Base-by-base conservation (phyloP, 768 basidiomycete species). In the Suillus bovinus region DNA sequence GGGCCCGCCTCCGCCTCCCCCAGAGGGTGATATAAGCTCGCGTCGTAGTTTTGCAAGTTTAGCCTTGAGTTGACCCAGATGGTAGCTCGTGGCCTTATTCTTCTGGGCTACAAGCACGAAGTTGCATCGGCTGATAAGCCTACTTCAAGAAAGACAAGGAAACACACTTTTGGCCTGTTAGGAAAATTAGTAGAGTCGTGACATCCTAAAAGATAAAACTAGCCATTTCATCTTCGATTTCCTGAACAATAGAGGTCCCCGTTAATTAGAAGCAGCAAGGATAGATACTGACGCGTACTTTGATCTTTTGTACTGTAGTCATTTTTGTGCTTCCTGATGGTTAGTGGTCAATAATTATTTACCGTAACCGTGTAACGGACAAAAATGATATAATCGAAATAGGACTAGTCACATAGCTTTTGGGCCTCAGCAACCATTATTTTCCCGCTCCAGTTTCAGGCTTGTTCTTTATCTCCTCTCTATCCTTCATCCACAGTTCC, bases 181-280 rank as follows among this genome's bases (percentile, higher is more conserved):
- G 17, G 24, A 55, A 55, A 55, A 24, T 55, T 55, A 55, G 54
- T 6, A 55, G 10, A 24, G 34, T 38, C 22, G 38, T 55, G 10
- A 27, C 17, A 38, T 58, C 27, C 46, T 59, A 65, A 54, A 66
- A 58, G 61, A 41, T 46, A 63, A 64, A 64, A 76, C 85, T 80
- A 72, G 91, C 93, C 95, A 95, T 95, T 78, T 95, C 94, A 92
- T 94, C 93, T 84, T 96, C 94, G 75, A 96, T 86, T 87, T 94
- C 93, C 90, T 93, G 69, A 63, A 33, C 50, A 38, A 63, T 10
- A 57, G 44, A 61, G 61, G 33, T 63, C 60, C 60, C 20, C 13
- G 57, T 22, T 63, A 46, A 59, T 8, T 65, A 56, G 59, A 66
- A 57, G 22, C 6, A 55, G 5, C 60, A 72, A 52, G 50, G 62